Percentiles rank a stretch among this genome's conserved stretches.
Evolutionary conservation across 192 early-diverging fungal species (phyloP).

Genomic region (Coemansia sp.): DNA sequence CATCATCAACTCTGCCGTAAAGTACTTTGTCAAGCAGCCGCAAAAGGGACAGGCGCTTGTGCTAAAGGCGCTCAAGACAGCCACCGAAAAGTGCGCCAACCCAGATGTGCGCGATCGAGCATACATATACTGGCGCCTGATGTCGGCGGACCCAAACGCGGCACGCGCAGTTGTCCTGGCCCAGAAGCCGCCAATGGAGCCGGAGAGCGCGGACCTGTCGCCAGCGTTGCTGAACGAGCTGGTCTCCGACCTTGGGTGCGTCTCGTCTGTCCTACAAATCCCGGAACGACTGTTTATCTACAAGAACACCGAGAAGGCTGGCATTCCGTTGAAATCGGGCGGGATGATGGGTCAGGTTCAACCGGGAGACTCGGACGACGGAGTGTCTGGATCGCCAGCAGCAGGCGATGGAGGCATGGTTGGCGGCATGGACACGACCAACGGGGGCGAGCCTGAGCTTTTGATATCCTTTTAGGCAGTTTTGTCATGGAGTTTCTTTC

Average conservation of each 20-base stretch:
- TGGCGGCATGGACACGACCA: conserved; percentile 15
- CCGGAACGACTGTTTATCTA: conserved; percentile 74
- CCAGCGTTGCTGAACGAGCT: conserved; percentile 82
- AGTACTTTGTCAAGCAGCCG: conserved; percentile 93
- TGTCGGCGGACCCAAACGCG: conserved; percentile 90
- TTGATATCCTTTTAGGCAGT: conserved; percentile 41
- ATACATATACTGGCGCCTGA: conserved; percentile 96
- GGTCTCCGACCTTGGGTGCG: conserved; percentile 77
- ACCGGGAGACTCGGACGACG: conserved; percentile 11
- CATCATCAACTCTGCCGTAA: conserved; percentile 86
- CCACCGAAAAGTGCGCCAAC: conserved; percentile 87
- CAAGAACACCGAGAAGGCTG: conserved; percentile 36
- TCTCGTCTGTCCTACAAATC: conserved; percentile 97
- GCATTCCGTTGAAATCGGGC: conserved; percentile 26
- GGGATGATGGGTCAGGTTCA: conserved; percentile 1
- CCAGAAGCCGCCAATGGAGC: conserved; percentile 84
- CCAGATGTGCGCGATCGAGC: conserved; percentile 96
- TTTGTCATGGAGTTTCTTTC: background rate
- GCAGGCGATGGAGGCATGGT: conserved; percentile 7
- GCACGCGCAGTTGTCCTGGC: conserved; percentile 89
- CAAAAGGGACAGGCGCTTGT: conserved; percentile 82
- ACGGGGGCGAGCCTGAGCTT: conserved; percentile 53
- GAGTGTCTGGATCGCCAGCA: background rate
- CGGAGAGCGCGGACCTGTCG: conserved; percentile 65
- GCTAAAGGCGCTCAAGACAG: conserved; percentile 80